A percentile compares a stretch with the other conserved stretches of the same genome.
These are phyloP conservation scores for Blastocladiella britannica DNA, from an alignment of 192 early-diverging fungal genomes.

Conservation along the genomic window DNA sequence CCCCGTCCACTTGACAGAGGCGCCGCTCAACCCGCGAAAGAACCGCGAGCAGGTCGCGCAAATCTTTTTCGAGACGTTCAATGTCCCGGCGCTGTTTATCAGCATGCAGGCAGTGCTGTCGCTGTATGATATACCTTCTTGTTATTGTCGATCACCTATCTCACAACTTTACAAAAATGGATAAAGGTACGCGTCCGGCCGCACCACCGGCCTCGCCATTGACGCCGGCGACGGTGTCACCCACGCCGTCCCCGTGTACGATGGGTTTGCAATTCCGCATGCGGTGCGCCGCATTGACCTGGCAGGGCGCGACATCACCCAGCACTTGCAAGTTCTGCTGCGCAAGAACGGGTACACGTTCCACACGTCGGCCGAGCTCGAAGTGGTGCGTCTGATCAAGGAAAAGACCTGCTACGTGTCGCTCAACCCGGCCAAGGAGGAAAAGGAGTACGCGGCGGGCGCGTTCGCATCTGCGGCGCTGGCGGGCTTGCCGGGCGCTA, in stretches of 20 bases:
- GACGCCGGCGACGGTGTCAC: conserved; percentile 94
- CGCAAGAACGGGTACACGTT: conserved; percentile 75
- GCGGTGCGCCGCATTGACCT: conserved; percentile 84
- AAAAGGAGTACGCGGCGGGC: conserved; percentile 51
- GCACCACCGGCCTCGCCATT: conserved; percentile 90
- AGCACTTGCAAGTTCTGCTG: conserved; percentile 74
- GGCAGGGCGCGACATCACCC: conserved; percentile 84
- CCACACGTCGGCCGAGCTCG: conserved; percentile 80
- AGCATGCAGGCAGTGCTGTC: conserved; percentile 95
- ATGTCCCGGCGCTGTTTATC: conserved; percentile 88
- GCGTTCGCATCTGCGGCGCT: neutral
- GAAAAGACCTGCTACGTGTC: conserved; percentile 91
- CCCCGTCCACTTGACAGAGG: conserved; percentile 91
- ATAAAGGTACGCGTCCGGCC: conserved; percentile 72
- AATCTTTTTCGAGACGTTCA: conserved; percentile 98
- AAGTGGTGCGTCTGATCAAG: conserved; percentile 87
- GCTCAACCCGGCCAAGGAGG: conserved; percentile 70
- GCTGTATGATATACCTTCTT: conserved; percentile 25
- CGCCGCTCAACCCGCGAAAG: conserved; percentile 76
- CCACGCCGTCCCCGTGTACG: conserved; percentile 86
- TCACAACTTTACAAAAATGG: neutral
- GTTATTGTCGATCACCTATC: neutral
- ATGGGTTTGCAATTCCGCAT: conserved; percentile 88
- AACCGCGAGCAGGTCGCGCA: conserved; percentile 88
- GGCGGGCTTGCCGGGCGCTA: neutral